These are phyloP conservation scores for Cucumis hystrix DNA, from an alignment of 306 rosid genomes.

Conservation along the genomic window DNA sequence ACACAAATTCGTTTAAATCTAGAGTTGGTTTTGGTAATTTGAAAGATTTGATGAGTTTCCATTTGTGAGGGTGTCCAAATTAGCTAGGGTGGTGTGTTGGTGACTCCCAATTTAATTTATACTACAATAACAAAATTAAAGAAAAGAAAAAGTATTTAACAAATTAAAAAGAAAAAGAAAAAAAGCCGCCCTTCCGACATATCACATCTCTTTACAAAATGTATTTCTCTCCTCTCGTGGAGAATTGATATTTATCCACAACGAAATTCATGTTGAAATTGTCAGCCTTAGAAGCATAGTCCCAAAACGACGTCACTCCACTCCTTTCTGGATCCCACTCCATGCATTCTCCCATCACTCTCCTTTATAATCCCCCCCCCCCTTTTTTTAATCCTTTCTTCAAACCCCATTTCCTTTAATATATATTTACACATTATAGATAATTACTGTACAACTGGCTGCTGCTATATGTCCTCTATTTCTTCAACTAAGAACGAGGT, in stretches of 20 bases:
- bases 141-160: no score
- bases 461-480: not conserved
- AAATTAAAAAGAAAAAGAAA: not conserved
- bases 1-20: slow-evolving; percentile 77
- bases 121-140: not conserved
- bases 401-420: no score
- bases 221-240: slow-evolving; percentile 15
- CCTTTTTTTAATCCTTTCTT: not conserved
- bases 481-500: no score
- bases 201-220: not conserved
- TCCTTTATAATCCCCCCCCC: not conserved
- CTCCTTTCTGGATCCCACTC: not conserved
- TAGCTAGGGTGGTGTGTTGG: not conserved
- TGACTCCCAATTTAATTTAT: not conserved
- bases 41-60: not conserved
- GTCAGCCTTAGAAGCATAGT: not conserved
- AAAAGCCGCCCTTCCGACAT: not conserved
- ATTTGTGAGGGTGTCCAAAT: not conserved
- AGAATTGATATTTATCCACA: not conserved
- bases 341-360: not conserved
- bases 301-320: slow-evolving; percentile 1
- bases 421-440: not conserved
- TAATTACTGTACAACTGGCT: not conserved
- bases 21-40: slow-evolving; percentile 4
- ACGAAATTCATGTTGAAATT: slow-evolving; percentile 1